Evolutionary conservation across 768 basidiomycete species (phyloP).

Genomic region (Daedaleopsis sinensis): DNA sequence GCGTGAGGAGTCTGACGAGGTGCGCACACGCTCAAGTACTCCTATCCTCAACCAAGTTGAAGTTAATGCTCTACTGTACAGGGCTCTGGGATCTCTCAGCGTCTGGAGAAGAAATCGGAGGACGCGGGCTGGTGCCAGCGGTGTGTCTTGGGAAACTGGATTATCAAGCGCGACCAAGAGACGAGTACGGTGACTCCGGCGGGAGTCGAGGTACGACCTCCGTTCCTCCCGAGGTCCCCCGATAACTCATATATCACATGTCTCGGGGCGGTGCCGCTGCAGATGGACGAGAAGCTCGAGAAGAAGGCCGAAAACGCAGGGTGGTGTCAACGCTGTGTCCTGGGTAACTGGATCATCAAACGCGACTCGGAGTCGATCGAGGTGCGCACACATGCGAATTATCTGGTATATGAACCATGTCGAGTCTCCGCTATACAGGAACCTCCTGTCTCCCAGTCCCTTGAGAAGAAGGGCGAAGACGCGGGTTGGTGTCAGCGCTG

Average conservation of each 20-base stretch:
- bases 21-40: too few relatives aligned
- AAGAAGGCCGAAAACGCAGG: neutral
- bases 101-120: neutral
- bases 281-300: neutral
- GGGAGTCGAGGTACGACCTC: too few relatives aligned
- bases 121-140: neutral
- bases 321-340: neutral
- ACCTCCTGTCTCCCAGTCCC: neutral
- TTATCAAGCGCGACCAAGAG: neutral
- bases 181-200: neutral
- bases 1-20: neutral
- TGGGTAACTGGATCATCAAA: neutral
- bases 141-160: neutral
- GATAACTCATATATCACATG: neutral
- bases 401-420: too few relatives aligned
- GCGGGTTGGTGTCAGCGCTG: neutral
- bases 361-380: neutral
- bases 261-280: neutral
- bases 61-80: too few relatives aligned
- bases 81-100: too few relatives aligned
- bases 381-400: too few relatives aligned
- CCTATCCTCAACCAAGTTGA: too few relatives aligned
- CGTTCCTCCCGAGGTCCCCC: neutral
- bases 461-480: neutral
- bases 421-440: too few relatives aligned